Evolutionary conservation across 345 rosid species (phyloP).

Genomic region (Syzygium grande): DNA sequence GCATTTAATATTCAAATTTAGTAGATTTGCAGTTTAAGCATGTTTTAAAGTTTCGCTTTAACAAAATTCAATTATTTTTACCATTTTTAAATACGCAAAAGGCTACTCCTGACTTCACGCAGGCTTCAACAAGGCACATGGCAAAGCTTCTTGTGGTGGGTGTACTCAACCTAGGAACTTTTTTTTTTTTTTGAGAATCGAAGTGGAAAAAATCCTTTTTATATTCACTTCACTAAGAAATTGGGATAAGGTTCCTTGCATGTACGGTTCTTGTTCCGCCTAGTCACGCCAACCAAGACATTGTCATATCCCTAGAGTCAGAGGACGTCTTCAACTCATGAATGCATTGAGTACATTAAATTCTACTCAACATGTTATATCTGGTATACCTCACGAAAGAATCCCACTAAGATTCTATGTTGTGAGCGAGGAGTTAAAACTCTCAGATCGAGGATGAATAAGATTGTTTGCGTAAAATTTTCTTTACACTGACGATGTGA

Average conservation of each 20-base stretch:
- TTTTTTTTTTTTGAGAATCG: too few relatives aligned
- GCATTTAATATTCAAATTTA: too few relatives aligned
- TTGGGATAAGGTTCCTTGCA: not conserved
- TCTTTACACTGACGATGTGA: not conserved
- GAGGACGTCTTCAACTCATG: not conserved
- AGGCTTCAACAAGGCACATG: not conserved
- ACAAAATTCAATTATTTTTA: too few relatives aligned
- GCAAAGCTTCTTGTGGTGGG: not conserved
- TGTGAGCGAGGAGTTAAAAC: too few relatives aligned
- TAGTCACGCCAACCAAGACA: not conserved
- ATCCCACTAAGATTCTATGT: too few relatives aligned
- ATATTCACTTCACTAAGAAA: not conserved
- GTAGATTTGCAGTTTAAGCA: too few relatives aligned
- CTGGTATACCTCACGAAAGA: too few relatives aligned
- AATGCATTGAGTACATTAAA: not conserved
- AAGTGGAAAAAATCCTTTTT: not conserved
- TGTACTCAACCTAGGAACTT: not conserved
- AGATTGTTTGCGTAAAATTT: not conserved
- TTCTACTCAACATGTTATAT: too few relatives aligned
- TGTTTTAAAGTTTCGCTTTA: not conserved
- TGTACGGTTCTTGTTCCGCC: not conserved
- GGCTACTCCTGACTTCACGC: not conserved
- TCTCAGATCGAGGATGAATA: not conserved
- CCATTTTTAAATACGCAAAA: not conserved
- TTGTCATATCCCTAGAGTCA: not conserved